Evolutionary conservation across 2,329 filamentous ascomycete genomes (phyloP).

Genomic region (Ascochyta fabae): DNA sequence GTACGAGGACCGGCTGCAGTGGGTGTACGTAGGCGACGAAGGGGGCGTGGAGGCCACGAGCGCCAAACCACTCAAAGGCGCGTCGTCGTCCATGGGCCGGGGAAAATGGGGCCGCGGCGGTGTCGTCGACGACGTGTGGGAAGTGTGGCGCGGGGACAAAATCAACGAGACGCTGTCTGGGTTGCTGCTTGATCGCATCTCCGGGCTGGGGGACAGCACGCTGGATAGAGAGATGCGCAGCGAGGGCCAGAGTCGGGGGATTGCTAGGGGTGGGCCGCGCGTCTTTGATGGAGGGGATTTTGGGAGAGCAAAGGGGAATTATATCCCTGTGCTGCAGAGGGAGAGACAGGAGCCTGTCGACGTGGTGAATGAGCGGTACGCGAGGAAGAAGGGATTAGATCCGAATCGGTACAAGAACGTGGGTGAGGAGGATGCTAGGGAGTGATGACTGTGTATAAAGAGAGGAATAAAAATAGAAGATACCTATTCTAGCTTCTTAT

Average conservation of each 20-base stretch:
- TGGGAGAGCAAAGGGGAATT: slow-evolving; percentile 62
- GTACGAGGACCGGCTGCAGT: slow-evolving; percentile 69
- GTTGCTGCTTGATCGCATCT: slow-evolving; percentile 70
- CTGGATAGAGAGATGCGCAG: slow-evolving; percentile 23
- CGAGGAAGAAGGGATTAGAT: slow-evolving; percentile 57
- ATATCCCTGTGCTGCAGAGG: slow-evolving; percentile 63
- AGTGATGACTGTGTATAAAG: slow-evolving; percentile 19
- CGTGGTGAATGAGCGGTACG: slow-evolving; percentile 67
- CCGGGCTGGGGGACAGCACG: slow-evolving; percentile 48
- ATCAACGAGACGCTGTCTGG: slow-evolving; percentile 87
- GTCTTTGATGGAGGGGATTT: slow-evolving; percentile 66
- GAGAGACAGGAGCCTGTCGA: slow-evolving; percentile 64
- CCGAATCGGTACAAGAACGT: slow-evolving; percentile 13
- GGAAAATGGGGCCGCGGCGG: slow-evolving; percentile 48
- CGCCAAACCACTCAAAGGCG: slow-evolving; percentile 22
- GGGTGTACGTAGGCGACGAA: slow-evolving; percentile 80
- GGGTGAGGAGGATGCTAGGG: slow-evolving; percentile 40
- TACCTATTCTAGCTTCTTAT: too few species aligned
- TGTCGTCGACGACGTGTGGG: slow-evolving; percentile 70
- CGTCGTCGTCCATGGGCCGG: slow-evolving; percentile 22
- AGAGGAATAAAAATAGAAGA: too few species aligned
- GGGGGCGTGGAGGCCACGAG: slow-evolving; percentile 56
- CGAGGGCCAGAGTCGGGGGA: slow-evolving; percentile 17
- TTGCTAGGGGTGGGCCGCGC: slow-evolving; percentile 52
- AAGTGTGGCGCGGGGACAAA: slow-evolving; percentile 80